Evolutionary conservation across 2,329 filamentous ascomycete genomes (phyloP).

Genomic region (Cladosporium sp.): DNA sequence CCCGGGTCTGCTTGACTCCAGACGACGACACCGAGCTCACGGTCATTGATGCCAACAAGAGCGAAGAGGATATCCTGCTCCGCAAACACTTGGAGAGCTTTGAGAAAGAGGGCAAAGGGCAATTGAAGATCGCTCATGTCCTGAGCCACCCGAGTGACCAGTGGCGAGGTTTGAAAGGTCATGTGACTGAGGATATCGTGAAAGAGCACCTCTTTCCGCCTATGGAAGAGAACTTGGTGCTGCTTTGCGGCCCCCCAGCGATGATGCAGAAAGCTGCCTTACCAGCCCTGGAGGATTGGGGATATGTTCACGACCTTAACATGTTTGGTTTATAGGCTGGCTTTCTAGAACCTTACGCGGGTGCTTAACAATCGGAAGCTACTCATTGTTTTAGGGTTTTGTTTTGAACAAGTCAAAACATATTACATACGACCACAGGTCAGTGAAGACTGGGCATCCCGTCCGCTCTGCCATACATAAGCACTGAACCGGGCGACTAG

Average conservation of each 20-base stretch:
- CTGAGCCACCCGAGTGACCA: slow-evolving; percentile 41
- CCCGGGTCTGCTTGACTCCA: too few species aligned
- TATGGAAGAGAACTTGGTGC: slow-evolving; percentile 35
- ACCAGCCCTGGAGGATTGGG: slow-evolving; percentile 44
- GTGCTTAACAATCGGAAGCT: too few species aligned
- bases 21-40: too few species aligned
- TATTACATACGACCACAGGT: too few species aligned
- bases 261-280: slow-evolving; percentile 51
- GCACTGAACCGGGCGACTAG: too few species aligned
- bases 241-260: slow-evolving; percentile 48
- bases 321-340: slow-evolving; percentile 43
- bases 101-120: slow-evolving; percentile 33
- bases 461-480: too few species aligned
- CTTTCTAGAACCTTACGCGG: too few species aligned
- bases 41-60: slow-evolving; percentile 49
- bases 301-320: slow-evolving; percentile 43
- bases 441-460: too few species aligned
- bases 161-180: slow-evolving; percentile 46
- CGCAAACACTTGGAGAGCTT: slow-evolving; percentile 40
- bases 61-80: slow-evolving; percentile 46
- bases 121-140: slow-evolving; percentile 46
- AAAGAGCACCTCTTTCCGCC: slow-evolving; percentile 41
- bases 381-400: too few species aligned
- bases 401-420: too few species aligned
- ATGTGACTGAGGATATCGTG: slow-evolving; percentile 41